Evolutionary conservation across 495 filamentous ascomycete species (phyloP), one percentile per base, ranked within the genome.

Genomic region (Aspergillus nidulans): DNA sequence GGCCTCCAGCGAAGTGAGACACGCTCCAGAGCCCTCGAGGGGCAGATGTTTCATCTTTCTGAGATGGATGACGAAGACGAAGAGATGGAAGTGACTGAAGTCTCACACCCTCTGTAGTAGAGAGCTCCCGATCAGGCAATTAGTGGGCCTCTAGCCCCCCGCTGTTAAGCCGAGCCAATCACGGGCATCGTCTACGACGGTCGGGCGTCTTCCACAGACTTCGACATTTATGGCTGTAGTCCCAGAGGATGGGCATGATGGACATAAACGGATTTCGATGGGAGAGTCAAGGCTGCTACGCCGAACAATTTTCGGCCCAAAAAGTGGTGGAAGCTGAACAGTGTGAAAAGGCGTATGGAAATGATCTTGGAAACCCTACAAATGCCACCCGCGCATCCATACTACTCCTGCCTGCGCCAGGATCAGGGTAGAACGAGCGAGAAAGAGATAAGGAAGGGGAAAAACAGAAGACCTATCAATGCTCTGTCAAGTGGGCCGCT

Each of bases 161-260:
- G 28, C 46, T 36, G 16, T 38, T 49, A 49, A 12, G 28, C 46
- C 28, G 46, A 26, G 46, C 46, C 46, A 36, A 49, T 38, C 30
- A 49, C 30, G 19, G 41, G 6, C 19, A 2, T 13, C 15, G 41
- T 23, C 36, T 16, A 15, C 4, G 36, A 39, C n/a, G n/a, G n/a
- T n/a, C n/a, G n/a, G n/a, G n/a, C n/a, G n/a, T n/a, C n/a, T n/a
- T n/a, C n/a, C n/a, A n/a, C n/a, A n/a, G n/a, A n/a, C n/a, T n/a
- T n/a, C n/a, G n/a, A n/a, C n/a, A n/a, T n/a, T n/a, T n/a, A n/a
- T n/a, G n/a, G n/a, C n/a, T n/a, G n/a, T n/a, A n/a, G n/a, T n/a
- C n/a, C n/a, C n/a, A n/a, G n/a, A n/a, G n/a, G n/a, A n/a, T n/a
- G n/a, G n/a, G n/a, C n/a, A n/a, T n/a, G n/a, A n/a, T n/a, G n/a